A percentile compares a stretch with the other conserved stretches of the same genome.
These are phyloP conservation scores for Candida tetrigidarum DNA, from an alignment of 1,139 yeast genomes.

Conservation along the genomic window DNA sequence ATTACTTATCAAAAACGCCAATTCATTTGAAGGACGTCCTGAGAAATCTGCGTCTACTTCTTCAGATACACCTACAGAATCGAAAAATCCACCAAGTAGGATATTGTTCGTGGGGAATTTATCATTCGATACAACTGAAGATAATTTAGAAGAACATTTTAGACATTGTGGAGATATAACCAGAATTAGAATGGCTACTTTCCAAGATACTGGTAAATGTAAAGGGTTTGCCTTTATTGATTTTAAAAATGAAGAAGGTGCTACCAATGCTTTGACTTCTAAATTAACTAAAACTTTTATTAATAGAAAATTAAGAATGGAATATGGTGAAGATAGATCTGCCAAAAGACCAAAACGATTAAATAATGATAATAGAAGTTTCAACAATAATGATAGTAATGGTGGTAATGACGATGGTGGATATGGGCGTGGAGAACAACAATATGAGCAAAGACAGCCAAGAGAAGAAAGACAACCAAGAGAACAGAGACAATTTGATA, in stretches of 20 bases:
- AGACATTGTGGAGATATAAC: slow-evolving; percentile 79
- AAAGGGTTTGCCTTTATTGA: slow-evolving; percentile 96
- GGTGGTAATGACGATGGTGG: background rate
- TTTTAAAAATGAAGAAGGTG: slow-evolving; percentile 77
- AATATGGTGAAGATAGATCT: slow-evolving; percentile 94
- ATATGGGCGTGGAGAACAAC: slow-evolving; percentile 6
- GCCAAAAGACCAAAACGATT: slow-evolving; percentile 60
- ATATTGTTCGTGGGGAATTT: slow-evolving; percentile 92
- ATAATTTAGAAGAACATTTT: slow-evolving; percentile 76
- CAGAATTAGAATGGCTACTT: slow-evolving; percentile 92
- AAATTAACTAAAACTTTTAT: slow-evolving; percentile 68
- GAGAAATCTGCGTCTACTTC: slow-evolving; percentile 37
- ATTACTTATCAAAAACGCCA: slow-evolving; percentile 79
- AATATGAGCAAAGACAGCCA: slow-evolving; percentile 20
- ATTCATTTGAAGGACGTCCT: slow-evolving; percentile 89
- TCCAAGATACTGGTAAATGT: slow-evolving; percentile 94
- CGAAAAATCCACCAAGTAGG: slow-evolving; percentile 85
- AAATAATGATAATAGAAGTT: slow-evolving; percentile 3
- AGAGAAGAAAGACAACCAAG: slow-evolving; percentile 11
- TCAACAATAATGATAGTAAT: background rate
- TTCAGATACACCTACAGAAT: slow-evolving; percentile 16
- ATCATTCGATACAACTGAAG: slow-evolving; percentile 91
- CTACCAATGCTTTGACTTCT: slow-evolving; percentile 81
- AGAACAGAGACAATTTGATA: background rate
- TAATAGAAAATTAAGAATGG: slow-evolving; percentile 81